Evolutionary conservation across 768 basidiomycete species (phyloP).

Genomic region (Kwoniella pini): DNA sequence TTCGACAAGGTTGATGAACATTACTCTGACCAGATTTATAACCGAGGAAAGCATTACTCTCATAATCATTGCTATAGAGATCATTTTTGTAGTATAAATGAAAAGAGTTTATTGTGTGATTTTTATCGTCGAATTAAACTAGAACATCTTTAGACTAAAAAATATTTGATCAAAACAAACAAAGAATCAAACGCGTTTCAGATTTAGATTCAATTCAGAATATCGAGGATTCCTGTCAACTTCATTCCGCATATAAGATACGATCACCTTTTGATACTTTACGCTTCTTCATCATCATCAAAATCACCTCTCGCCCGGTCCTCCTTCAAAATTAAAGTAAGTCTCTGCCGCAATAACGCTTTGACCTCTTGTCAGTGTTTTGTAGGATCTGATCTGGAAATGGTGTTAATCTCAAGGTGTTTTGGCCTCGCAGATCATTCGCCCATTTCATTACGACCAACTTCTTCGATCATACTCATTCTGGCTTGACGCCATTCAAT

Average conservation of each 20-base stretch:
- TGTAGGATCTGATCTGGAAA: no score
- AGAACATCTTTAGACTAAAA: neutral
- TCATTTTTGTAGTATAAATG: no score
- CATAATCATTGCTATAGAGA: no score
- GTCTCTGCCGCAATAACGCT: neutral
- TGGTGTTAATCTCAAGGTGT: no score
- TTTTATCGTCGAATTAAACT: neutral
- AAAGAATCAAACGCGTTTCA: constrained; percentile 5
- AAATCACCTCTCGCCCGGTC: constrained; percentile 13
- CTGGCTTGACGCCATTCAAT: constrained; percentile 3
- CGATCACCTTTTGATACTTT: neutral
- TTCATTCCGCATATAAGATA: neutral
- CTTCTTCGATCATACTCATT: constrained; percentile 1
- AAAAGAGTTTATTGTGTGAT: no score
- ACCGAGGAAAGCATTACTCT: no score
- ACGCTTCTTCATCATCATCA: neutral
- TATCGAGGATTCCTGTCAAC: neutral
- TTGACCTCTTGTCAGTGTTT: no score
- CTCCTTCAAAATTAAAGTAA: constrained; percentile 4
- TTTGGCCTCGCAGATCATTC: constrained; percentile 4
- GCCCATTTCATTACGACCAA: constrained; percentile 3
- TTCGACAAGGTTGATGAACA: no score
- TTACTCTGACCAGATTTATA: no score
- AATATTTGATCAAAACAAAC: neutral
- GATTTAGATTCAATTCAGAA: neutral